A percentile compares a stretch with the other conserved stretches of the same genome.
Conservation (phyloP, 2,329 filamentous ascomycete genomes). For the Colletotrichum tamarilloi region DNA sequence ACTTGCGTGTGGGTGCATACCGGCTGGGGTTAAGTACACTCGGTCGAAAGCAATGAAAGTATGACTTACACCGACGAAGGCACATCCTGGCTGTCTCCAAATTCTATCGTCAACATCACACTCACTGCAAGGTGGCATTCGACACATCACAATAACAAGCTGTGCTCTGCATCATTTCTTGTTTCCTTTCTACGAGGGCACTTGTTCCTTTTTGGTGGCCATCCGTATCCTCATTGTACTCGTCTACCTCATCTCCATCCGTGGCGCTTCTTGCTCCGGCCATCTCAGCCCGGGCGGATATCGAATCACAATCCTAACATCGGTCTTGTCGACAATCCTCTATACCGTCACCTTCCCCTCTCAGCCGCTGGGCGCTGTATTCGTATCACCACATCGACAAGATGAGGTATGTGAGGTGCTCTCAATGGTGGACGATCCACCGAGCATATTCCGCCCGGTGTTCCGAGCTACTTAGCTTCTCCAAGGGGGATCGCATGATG, state of each 20-base stretch:
- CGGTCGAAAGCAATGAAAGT: not conserved
- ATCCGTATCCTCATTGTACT: not conserved
- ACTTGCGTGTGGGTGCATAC: not conserved
- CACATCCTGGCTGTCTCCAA: not conserved
- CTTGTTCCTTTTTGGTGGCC: not conserved
- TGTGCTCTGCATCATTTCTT: not conserved
- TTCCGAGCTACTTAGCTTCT: slow-evolving; percentile 8
- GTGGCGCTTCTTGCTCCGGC: not conserved
- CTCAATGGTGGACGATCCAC: slow-evolving; percentile 9
- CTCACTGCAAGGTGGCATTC: not conserved
- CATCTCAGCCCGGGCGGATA: not conserved
- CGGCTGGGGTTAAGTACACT: not conserved
- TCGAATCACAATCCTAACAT: not conserved
- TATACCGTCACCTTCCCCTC: slow-evolving; percentile 9
- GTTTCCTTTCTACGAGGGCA: not conserved
- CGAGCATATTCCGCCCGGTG: slow-evolving; percentile 1
- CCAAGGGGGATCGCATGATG: slow-evolving; percentile 32
- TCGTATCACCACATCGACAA: slow-evolving; percentile 17
- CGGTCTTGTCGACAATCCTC: not conserved
- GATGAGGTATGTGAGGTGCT: slow-evolving; percentile 30
- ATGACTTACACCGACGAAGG: not conserved
- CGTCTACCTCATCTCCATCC: not conserved
- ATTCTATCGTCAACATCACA: not conserved
- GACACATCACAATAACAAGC: not conserved
- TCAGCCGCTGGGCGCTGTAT: not conserved